phyloP scores from a whole-genome alignment of 2,329 filamentous ascomycete species.

The Ciborinia camelliae region DNA sequence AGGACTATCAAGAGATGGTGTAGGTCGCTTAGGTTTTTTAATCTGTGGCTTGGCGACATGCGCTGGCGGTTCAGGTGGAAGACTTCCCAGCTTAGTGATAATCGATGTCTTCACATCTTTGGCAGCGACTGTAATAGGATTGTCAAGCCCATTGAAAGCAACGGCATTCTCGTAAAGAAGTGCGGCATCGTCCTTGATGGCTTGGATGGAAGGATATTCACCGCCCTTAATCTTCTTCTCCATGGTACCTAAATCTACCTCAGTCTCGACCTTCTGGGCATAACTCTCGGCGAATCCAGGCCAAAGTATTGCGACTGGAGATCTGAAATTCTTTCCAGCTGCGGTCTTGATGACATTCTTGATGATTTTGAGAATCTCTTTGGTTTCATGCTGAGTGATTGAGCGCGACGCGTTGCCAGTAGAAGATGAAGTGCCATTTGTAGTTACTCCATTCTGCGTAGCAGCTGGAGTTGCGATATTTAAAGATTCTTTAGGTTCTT shows the following conservation, averaged over 20 bases:
- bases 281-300: slow-evolving; percentile 74
- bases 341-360: slow-evolving; percentile 84
- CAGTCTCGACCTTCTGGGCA: slow-evolving; percentile 63
- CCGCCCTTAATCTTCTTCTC: slow-evolving; percentile 70
- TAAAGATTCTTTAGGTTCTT: slow-evolving; percentile 22
- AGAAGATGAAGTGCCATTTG: slow-evolving; percentile 29
- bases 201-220: slow-evolving; percentile 65
- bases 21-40: slow-evolving; percentile 59
- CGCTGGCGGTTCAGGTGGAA: slow-evolving; percentile 44
- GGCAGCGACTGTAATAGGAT: slow-evolving; percentile 63
- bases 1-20: slow-evolving; percentile 43
- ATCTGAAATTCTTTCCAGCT: slow-evolving; percentile 69
- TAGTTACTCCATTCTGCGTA: slow-evolving; percentile 3
- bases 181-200: slow-evolving; percentile 70
- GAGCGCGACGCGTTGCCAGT: slow-evolving; percentile 13
- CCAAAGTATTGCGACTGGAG: slow-evolving; percentile 73
- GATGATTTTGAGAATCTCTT: slow-evolving; percentile 62
- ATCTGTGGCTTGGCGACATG: slow-evolving; percentile 47
- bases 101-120: slow-evolving; percentile 57
- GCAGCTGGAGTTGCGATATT: slow-evolving; percentile 27
- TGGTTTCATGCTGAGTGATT: slow-evolving; percentile 58
- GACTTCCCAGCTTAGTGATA: slow-evolving; percentile 49
- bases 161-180: slow-evolving; percentile 77
- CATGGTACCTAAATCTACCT: slow-evolving; percentile 81
- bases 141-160: slow-evolving; percentile 76